These are phyloP conservation scores for Hypomontagnella monticulosa DNA, from an alignment of 495 filamentous ascomycete species.

Conservation along the genomic window DNA sequence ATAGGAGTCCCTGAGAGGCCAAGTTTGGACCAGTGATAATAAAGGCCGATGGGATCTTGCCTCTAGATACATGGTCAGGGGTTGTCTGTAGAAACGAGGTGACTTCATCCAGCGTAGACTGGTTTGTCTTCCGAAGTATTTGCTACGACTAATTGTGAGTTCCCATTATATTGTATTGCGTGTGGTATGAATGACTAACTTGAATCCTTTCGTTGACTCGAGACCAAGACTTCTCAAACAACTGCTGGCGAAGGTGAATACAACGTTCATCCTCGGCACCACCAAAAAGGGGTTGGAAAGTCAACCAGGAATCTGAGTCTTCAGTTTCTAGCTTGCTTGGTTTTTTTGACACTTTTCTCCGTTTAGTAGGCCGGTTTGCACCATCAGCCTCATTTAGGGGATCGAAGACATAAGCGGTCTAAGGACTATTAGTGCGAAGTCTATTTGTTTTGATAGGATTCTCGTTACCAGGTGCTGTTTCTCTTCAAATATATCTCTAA, in stretches of 20 bases:
- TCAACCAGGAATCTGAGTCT: slow-evolving; percentile 18
- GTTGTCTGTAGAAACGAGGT: slow-evolving; percentile 68
- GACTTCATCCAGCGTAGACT: slow-evolving; percentile 69
- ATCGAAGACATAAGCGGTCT: slow-evolving; percentile 79
- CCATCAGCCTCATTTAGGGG: slow-evolving; percentile 52
- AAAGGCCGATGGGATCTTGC: slow-evolving; percentile 77
- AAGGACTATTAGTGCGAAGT: slow-evolving; percentile 26
- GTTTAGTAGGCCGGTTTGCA: slow-evolving; percentile 68
- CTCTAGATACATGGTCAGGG: slow-evolving; percentile 49
- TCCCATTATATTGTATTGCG: slow-evolving; percentile 9
- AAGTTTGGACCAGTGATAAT: slow-evolving; percentile 89
- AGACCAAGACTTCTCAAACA: slow-evolving; percentile 74
- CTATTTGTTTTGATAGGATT: slow-evolving; percentile 23
- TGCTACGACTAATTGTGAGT: slow-evolving; percentile 34
- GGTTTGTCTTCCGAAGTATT: slow-evolving; percentile 71
- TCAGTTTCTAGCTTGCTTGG: slow-evolving; percentile 36
- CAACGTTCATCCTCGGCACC: slow-evolving; percentile 66
- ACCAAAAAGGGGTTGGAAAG: slow-evolving; percentile 69
- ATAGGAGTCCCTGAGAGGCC: slow-evolving; percentile 76
- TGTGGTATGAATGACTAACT: slow-evolving; percentile 54
- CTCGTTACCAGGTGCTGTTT: slow-evolving; percentile 61
- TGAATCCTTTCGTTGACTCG: slow-evolving; percentile 73
- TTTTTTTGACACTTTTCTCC: slow-evolving; percentile 63
- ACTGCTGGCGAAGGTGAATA: slow-evolving; percentile 64
- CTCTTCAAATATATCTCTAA: slow-evolving; percentile 39